phyloP scores from a whole-genome alignment of 805 yeast species.

The Debaryomyces hansenii region DNA sequence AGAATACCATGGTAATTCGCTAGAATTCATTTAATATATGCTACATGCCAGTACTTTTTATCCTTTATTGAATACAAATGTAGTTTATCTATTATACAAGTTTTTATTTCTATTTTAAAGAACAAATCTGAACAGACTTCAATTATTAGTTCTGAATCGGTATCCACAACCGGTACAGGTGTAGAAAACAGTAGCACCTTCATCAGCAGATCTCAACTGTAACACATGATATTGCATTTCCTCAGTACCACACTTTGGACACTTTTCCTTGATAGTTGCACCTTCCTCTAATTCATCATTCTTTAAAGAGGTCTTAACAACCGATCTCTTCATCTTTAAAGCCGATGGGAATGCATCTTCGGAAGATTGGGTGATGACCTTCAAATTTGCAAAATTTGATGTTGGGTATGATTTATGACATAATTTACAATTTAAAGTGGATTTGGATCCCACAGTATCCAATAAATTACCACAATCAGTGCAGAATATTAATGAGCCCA shows the following conservation, averaged over 20 bases:
- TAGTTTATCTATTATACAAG: slow-evolving; percentile 1
- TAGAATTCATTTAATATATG: neutral
- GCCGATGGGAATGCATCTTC: slow-evolving; percentile 94
- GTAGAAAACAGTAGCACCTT: slow-evolving; percentile 98
- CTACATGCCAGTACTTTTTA: neutral
- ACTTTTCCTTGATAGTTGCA: slow-evolving; percentile 94
- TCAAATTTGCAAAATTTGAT: slow-evolving; percentile 66
- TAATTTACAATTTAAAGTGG: slow-evolving; percentile 55
- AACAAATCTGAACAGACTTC: slow-evolving; percentile 1
- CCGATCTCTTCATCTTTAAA: slow-evolving; percentile 76
- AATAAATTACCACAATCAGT: slow-evolving; percentile 88
- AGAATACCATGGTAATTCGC: neutral
- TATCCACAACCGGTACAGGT: slow-evolving; percentile 93
- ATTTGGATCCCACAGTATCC: slow-evolving; percentile 57
- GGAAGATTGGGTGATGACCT: slow-evolving; percentile 84
- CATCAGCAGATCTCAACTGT: slow-evolving; percentile 97
- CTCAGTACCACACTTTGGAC: slow-evolving; percentile 98
- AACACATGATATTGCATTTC: slow-evolving; percentile 98
- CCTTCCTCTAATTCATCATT: slow-evolving; percentile 86
- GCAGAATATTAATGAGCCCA: slow-evolving; percentile 94
- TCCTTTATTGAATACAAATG: neutral
- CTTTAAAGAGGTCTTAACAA: slow-evolving; percentile 81
- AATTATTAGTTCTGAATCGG: slow-evolving; percentile 92
- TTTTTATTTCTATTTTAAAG: neutral
- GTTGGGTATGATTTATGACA: slow-evolving; percentile 46